Evolutionary conservation across 106 monocot genomes (phyloP), one percentile per base, ranked within the genome.

Genomic region (Dendrobium chrysotoxum): DNA sequence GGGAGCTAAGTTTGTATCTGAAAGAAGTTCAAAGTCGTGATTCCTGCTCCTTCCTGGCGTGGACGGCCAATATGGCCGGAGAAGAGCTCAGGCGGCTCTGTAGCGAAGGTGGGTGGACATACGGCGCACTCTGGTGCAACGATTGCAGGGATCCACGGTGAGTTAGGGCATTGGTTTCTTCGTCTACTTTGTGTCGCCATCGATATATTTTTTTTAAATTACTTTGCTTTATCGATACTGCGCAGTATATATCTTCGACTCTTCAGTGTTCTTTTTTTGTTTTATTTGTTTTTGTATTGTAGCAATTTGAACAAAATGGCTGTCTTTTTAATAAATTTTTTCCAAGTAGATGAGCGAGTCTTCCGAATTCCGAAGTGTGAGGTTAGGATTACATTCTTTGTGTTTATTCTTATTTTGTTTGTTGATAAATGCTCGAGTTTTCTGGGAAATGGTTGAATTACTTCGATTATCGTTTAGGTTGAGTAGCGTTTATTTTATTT

Each of bases 81-180:
- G 78, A 78, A 7, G 55, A 2, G 78, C 54, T 78, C 8, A 2
- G 57, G 0, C n/a, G 57, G 31, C 57, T 78, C 31, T 78, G 78
- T 17, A 23, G 31, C 1, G 1, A 15, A 55, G 55, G 39, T 13
- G 78, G 78, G 0, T 78, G 78, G 78, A 18, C 78, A 7, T 55
- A 30, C 78, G 78, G 57, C 31, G 78, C 20, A 1, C 38, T 78
- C 30, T 78, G 78, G 78, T 15, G 78, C 12, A 18, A 38, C 38
- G 57, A 78, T 58, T 15, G 30, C 55, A 11, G 55, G 2, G 78
- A 58, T 78, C 57, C 78, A 5, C 78, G 78, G 78, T 78, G 38
- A 78, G 55, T 50, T 46, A 12, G 30, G 13, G 10, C 28, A 13
- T 78, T 16, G 57, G 17, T 78, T 15, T 39, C 38, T 46, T 35